A percentile compares a stretch with the other conserved stretches of the same genome.
These are phyloP conservation scores for Pleurotus ostreatus DNA, from an alignment of 768 basidiomycete genomes.

Conservation along the genomic window DNA sequence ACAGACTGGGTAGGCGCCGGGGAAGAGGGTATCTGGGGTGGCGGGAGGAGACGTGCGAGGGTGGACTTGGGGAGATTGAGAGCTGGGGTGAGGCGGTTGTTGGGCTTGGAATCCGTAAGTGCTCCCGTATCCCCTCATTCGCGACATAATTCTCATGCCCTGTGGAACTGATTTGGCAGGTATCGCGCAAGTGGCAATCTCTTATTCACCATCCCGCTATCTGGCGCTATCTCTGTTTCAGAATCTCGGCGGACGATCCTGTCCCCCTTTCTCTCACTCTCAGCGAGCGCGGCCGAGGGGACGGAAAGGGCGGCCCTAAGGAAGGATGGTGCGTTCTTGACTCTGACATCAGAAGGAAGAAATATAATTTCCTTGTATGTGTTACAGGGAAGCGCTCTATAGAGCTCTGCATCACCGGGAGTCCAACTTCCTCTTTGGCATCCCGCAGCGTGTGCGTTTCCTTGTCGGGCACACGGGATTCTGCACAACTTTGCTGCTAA, in stretches of 20 bases:
- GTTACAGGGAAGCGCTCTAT: constrained; percentile 55
- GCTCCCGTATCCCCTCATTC: constrained; percentile 27
- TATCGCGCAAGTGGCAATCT: constrained; percentile 41
- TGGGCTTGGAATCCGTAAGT: constrained; percentile 54
- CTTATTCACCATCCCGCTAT: constrained; percentile 60
- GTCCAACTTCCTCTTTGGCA: constrained; percentile 71
- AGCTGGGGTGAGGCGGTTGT: constrained; percentile 53
- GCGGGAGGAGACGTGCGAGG: neutral
- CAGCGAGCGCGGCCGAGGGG: constrained; percentile 12
- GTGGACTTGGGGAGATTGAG: constrained; percentile 7
- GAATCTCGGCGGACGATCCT: constrained; percentile 71
- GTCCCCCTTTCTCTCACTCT: constrained; percentile 58
- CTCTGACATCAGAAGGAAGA: neutral
- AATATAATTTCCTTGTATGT: neutral
- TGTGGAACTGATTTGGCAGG: constrained; percentile 20
- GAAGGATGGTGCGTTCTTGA: constrained; percentile 62
- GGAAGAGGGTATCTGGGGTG: constrained; percentile 6
- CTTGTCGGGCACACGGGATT: constrained; percentile 84
- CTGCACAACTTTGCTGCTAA: constrained; percentile 75
- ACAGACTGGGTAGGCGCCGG: constrained; percentile 1
- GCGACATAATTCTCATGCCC: constrained; percentile 14
- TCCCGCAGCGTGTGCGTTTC: constrained; percentile 76
- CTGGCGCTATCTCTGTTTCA: constrained; percentile 74
- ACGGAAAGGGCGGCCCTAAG: constrained; percentile 3
- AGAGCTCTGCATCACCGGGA: constrained; percentile 82